Conservation (phyloP, 1,284 basidiomycete genomes). For the Cutaneotrichosporon sp. region DNA sequence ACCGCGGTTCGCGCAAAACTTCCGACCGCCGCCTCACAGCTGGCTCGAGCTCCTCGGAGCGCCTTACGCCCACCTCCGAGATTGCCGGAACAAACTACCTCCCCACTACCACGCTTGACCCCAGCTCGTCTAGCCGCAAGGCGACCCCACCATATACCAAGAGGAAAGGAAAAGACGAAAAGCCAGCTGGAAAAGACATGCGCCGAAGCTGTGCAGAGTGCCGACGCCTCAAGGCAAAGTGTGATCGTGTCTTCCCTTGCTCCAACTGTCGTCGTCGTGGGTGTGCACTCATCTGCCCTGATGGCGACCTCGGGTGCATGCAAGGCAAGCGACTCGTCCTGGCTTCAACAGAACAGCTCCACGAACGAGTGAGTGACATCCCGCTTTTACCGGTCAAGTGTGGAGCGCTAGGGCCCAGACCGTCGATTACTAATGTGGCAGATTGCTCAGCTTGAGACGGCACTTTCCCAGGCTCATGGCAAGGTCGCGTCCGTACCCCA, state of each 20-base stretch:
- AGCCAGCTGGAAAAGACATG: conserved; percentile 24
- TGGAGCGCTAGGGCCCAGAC: too few species aligned
- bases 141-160: conserved; percentile 2
- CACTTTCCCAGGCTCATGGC: conserved; percentile 38
- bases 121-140: neutral
- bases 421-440: conserved; percentile 12
- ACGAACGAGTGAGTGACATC: conserved; percentile 37
- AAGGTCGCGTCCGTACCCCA: conserved; percentile 25
- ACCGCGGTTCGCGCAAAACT: neutral
- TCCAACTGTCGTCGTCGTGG: conserved; percentile 49
- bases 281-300: conserved; percentile 48
- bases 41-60: neutral
- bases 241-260: conserved; percentile 48
- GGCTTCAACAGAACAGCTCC: conserved; percentile 47
- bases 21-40: neutral
- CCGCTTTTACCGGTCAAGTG: neutral
- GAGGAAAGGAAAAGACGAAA: conserved; percentile 22
- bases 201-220: conserved; percentile 49
- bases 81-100: neutral
- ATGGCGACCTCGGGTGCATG: conserved; percentile 50
- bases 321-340: conserved; percentile 49
- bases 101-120: neutral
- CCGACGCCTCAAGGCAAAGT: conserved; percentile 47
- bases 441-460: conserved; percentile 47
- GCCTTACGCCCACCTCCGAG: neutral